Evolutionary conservation across 305 asterid genomes (phyloP).

Genomic region (Rubia tinctorum): DNA sequence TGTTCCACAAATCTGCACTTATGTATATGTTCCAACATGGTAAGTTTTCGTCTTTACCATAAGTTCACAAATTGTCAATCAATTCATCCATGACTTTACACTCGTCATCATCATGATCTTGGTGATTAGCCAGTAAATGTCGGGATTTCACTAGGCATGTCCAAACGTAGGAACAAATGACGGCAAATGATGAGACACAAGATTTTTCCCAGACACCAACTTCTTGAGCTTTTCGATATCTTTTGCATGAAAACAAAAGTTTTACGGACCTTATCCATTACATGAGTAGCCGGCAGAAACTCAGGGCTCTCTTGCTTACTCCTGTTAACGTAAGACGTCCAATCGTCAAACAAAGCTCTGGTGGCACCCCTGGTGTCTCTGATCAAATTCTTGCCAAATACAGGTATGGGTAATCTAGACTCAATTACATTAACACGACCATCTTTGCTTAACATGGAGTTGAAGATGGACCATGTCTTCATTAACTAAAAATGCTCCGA

Average conservation of each 20-base stretch:
- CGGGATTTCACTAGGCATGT: neutral
- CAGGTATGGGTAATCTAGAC: neutral
- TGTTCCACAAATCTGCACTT: no score
- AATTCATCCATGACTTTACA: no score
- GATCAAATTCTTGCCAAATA: neutral
- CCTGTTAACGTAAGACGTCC: neutral
- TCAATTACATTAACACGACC: neutral
- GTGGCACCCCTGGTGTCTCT: neutral
- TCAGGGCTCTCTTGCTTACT: neutral
- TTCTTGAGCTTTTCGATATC: conserved; percentile 1
- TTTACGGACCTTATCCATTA: conserved; percentile 29
- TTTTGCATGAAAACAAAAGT: conserved; percentile 13
- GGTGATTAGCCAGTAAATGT: neutral
- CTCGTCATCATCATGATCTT: neutral
- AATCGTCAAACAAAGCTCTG: neutral
- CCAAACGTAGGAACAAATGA: neutral
- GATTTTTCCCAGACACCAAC: neutral
- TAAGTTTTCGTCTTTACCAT: no score
- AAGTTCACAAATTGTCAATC: no score
- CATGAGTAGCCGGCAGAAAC: neutral
- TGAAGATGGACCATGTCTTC: neutral
- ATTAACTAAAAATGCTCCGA: conserved; percentile 5
- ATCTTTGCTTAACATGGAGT: neutral
- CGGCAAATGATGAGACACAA: neutral
- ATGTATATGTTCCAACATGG: no score